These are phyloP conservation scores for Dendrocalamus sinicus DNA, from an alignment of 176 grass and related monocot species.

Conservation along the genomic window DNA sequence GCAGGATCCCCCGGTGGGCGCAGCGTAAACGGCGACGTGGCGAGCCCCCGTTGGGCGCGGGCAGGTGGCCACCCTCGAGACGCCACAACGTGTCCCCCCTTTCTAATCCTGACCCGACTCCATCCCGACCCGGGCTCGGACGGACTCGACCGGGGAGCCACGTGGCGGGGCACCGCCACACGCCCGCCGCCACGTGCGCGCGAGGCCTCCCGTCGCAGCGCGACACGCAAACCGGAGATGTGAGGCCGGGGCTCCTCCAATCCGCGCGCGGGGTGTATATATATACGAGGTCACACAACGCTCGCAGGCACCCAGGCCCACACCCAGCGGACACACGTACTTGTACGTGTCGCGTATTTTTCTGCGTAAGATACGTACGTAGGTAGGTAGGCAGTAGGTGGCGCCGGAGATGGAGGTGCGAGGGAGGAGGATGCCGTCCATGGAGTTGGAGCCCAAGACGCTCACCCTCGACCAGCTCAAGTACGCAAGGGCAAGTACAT, in stretches of 20 bases:
- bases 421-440: not conserved
- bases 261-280: not conserved
- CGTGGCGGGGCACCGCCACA: not conserved
- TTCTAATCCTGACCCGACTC: too few species aligned
- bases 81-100: conserved; percentile 30
- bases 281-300: not conserved
- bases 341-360: too few species aligned
- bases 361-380: too few species aligned
- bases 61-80: not conserved
- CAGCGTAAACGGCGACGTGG: not conserved
- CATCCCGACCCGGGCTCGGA: too few species aligned
- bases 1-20: too few species aligned
- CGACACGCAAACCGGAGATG: not conserved
- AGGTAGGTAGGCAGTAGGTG: too few species aligned
- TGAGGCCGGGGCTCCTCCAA: too few species aligned
- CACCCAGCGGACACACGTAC: too few species aligned
- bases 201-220: not conserved
- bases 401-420: not conserved
- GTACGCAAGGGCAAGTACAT: too few species aligned
- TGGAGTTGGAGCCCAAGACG: conserved; percentile 12
- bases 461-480: too few species aligned
- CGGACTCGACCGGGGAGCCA: not conserved
- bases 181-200: not conserved
- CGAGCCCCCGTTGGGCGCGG: not conserved
- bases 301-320: not conserved